These are phyloP conservation scores for Bryopsis sp. DNA, from an alignment of 139 green algal genomes.

Conservation along the genomic window DNA sequence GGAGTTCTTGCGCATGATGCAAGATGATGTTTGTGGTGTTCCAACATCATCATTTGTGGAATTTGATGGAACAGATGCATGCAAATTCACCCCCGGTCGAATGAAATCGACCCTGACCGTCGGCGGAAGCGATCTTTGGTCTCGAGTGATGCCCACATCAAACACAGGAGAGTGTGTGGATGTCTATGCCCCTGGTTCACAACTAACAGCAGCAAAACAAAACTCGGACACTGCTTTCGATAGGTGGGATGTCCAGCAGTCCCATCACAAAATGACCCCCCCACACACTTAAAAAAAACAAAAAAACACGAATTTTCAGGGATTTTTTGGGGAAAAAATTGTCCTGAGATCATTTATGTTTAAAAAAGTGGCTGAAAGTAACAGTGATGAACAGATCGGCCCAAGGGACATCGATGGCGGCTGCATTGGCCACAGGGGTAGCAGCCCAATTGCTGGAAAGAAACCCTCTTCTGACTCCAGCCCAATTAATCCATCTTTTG, in stretches of 20 bases:
- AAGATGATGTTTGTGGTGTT: no score
- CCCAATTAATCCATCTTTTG: background rate
- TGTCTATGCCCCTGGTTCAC: background rate
- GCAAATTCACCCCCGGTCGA: background rate
- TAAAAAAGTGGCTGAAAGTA: no score
- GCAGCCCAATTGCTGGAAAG: background rate
- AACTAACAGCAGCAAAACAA: background rate
- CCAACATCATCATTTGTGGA: no score
- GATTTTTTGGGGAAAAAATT: no score
- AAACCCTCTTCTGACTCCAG: background rate
- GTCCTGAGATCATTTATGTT: no score
- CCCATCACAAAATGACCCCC: no score
- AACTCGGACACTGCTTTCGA: background rate
- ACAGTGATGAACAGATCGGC: no score
- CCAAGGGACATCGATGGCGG: background rate
- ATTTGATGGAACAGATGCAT: background rate
- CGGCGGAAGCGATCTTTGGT: background rate
- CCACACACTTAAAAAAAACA: no score
- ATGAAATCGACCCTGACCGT: background rate
- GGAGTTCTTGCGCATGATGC: no score
- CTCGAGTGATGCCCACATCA: background rate
- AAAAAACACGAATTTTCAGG: no score
- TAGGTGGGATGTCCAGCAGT: slow-evolving; percentile 1
- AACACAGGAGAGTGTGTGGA: background rate
- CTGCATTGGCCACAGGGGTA: background rate